Percentiles rank a stretch among this genome's conserved stretches.
Evolutionary conservation across 257 asterid genomes (phyloP).

Genomic region (Plectranthus barbatus): DNA sequence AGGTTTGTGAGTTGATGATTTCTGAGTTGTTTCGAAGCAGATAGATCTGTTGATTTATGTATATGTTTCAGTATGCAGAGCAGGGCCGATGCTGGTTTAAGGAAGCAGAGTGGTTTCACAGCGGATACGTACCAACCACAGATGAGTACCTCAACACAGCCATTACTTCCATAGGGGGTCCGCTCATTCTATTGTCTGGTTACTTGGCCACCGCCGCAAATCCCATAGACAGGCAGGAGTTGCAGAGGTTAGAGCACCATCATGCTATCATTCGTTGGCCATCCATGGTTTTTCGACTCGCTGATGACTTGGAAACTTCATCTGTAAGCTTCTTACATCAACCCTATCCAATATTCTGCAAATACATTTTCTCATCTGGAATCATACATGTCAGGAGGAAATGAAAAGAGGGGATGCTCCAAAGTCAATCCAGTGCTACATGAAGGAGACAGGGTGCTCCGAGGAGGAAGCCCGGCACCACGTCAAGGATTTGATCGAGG

Average conservation of each 20-base stretch:
- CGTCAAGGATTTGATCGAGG: conserved; percentile 16
- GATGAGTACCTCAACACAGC: conserved; percentile 40
- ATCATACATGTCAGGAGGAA: too few relatives aligned
- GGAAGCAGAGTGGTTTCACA: too few relatives aligned
- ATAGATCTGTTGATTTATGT: too few relatives aligned
- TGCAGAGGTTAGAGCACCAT: conserved; percentile 17
- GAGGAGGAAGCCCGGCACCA: conserved; percentile 36
- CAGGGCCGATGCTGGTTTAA: conserved; percentile 28
- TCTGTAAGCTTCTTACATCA: conserved; percentile 12
- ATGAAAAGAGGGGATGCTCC: conserved; percentile 39
- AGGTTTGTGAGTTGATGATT: too few relatives aligned
- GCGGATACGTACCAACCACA: conserved; percentile 30
- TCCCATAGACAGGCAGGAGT: conserved; percentile 22
- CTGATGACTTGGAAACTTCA: conserved; percentile 44
- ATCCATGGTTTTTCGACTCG: too few relatives aligned
- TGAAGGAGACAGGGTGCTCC: conserved; percentile 28
- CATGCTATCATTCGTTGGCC: too few relatives aligned
- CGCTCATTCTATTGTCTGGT: conserved; percentile 19
- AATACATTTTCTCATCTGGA: too few relatives aligned
- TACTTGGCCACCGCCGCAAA: conserved; percentile 28
- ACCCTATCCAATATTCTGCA: too few relatives aligned
- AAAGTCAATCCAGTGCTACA: conserved; percentile 41
- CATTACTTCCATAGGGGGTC: conserved; percentile 37
- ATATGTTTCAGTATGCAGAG: conserved; percentile 36
- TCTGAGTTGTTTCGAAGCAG: too few relatives aligned